Base-by-base conservation (phyloP, 805 yeast genomes). In the Lipomyces orientalis region DNA sequence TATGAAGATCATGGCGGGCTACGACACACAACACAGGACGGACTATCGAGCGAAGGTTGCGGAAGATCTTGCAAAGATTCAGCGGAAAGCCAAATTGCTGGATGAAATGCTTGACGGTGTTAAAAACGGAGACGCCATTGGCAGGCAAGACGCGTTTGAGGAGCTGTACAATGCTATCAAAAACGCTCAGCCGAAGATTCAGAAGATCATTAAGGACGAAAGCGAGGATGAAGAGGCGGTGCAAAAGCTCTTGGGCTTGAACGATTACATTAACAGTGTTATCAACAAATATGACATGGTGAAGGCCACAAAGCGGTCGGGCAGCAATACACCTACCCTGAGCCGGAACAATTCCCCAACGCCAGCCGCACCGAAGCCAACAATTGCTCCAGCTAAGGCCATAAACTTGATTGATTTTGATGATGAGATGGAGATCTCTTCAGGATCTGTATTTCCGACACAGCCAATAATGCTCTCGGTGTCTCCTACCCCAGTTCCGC, bases 1-100 rank as follows among this genome's bases (percentile, higher is more conserved):
- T 78, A 95, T 95, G 99, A 93, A 94, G 78, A 87, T 95, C 73
- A 93, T 95, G 97, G 97, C 98, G 4, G 99, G 99, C 5, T 95
- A 92, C 82, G 90, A 90, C 78, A 92, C 90, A 75, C 97, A 93
- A 77, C 86, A 88, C 68, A 81, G 85, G 68, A 86, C 87, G 64
- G 90, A 88, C 74, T 90, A 92, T 71, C 88, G 87, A 75, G 91
- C 90, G 65, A 87, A 90, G 73, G 89, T 93, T 43, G 88, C 89
- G 43, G 91, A 90, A 71, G 98, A 95, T 75, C 82, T 95, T 62
- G 91, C 90, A 59, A 89, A 90, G 76, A 84, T 95, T 74, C 88
- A 87, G 73, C 85, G 97, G 65, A 95, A 95, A 79, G 90, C 92
- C 14, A 97, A 91, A 71, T 82, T 95, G 56, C 86, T 95, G 69